phyloP scores from a whole-genome alignment of 441 rosid species.

The Theobroma grandiflorum region DNA sequence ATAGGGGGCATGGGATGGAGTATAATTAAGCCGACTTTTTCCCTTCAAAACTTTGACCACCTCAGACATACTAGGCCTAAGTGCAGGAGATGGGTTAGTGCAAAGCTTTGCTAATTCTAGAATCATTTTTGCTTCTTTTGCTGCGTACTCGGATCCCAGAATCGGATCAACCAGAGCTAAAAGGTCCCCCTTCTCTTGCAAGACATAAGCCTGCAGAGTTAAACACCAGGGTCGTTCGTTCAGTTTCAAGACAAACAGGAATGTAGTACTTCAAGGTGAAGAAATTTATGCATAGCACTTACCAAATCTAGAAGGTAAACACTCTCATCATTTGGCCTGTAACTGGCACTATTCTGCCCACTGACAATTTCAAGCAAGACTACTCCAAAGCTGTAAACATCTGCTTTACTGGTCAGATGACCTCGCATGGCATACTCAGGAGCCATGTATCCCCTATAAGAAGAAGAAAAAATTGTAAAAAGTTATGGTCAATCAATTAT shows the following conservation, averaged over 20 bases:
- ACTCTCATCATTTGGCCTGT: constrained; percentile 50
- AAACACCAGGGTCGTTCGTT: neutral
- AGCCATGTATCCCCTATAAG: constrained; percentile 57
- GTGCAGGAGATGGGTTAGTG: constrained; percentile 62
- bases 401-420: constrained; percentile 66
- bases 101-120: constrained; percentile 67
- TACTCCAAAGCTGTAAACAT: constrained; percentile 77
- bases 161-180: constrained; percentile 58
- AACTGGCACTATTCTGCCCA: constrained; percentile 60
- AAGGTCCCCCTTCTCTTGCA: constrained; percentile 54
- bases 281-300: constrained; percentile 13
- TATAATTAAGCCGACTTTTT: constrained; percentile 20
- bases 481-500: neutral
- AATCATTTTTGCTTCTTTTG: constrained; percentile 62
- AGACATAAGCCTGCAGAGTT: constrained; percentile 56
- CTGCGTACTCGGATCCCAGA: constrained; percentile 45
- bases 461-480: neutral
- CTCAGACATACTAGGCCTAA: constrained; percentile 78
- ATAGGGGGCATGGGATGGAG: constrained; percentile 22
- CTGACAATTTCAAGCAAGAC: constrained; percentile 66
- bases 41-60: constrained; percentile 73
- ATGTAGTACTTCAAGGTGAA: neutral
- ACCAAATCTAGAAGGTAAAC: constrained; percentile 74
- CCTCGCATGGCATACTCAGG: constrained; percentile 83
- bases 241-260: constrained; percentile 8